A percentile compares a stretch with the other conserved stretches of the same genome.
Conservation (phyloP, 768 basidiomycete species). For the Mycena galericulata region DNA sequence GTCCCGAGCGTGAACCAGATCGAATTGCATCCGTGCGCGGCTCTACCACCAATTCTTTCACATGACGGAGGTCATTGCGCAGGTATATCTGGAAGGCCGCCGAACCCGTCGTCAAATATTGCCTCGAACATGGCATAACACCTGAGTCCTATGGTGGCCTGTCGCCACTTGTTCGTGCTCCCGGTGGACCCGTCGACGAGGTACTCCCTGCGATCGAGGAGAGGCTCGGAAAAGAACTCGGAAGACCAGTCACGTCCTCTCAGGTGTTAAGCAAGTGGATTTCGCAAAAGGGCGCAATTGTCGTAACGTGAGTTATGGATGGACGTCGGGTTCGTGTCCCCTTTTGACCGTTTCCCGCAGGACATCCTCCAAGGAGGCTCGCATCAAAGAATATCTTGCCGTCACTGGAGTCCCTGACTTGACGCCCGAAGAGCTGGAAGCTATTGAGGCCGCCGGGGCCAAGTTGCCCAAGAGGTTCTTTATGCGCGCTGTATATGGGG, state of each 20-base stretch:
- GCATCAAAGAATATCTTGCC: slow-evolving; percentile 59
- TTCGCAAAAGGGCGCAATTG: slow-evolving; percentile 68
- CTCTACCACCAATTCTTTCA: neutral
- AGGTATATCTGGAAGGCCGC: slow-evolving; percentile 65
- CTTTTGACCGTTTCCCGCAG: slow-evolving; percentile 46
- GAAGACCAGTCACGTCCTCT: too few species aligned
- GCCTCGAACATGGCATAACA: slow-evolving; percentile 65
- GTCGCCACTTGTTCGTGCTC: slow-evolving; percentile 52
- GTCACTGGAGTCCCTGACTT: slow-evolving; percentile 61
- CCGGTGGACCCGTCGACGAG: slow-evolving; percentile 70
- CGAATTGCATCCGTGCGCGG: slow-evolving; percentile 71
- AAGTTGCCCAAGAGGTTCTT: too few species aligned
- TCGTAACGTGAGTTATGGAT: slow-evolving; percentile 66
- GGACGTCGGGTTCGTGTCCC: slow-evolving; percentile 15
- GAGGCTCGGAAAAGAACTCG: too few species aligned
- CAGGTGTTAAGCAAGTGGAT: slow-evolving; percentile 82
- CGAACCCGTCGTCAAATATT: slow-evolving; percentile 65
- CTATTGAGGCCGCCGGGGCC: slow-evolving; percentile 68
- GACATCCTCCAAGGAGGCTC: slow-evolving; percentile 59
- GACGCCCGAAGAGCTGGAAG: slow-evolving; percentile 67
- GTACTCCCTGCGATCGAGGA: slow-evolving; percentile 65
- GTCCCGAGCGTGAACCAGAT: slow-evolving; percentile 83
- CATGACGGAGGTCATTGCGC: neutral
- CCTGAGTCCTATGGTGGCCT: slow-evolving; percentile 75
- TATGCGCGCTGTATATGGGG: slow-evolving; percentile 54